phyloP scores from a whole-genome alignment of 345 rosid genomes.

The Mercurialis annua region DNA sequence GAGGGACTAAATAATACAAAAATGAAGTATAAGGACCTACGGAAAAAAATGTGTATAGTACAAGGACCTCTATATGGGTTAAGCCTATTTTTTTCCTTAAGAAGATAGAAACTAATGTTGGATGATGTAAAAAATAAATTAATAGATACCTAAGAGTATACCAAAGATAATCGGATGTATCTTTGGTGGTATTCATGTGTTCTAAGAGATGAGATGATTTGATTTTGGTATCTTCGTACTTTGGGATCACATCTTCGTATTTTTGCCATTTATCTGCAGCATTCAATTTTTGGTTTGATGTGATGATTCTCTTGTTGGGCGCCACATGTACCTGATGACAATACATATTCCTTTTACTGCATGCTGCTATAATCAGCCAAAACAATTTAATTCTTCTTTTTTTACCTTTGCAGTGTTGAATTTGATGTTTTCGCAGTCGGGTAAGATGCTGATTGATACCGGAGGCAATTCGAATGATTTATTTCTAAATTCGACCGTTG shows the following conservation, averaged over 20 bases:
- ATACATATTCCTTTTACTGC: no score
- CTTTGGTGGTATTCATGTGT: slow-evolving; percentile 24
- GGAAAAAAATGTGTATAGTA: no score
- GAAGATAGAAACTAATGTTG: no score
- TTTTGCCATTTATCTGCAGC: slow-evolving; percentile 47
- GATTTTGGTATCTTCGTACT: slow-evolving; percentile 8
- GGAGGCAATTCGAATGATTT: slow-evolving; percentile 49
- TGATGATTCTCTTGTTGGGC: slow-evolving; percentile 40
- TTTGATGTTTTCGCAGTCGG: slow-evolving; percentile 57
- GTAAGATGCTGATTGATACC: slow-evolving; percentile 58
- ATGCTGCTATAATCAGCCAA: no score
- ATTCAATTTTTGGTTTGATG: slow-evolving; percentile 34
- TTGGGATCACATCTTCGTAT: slow-evolving; percentile 49
- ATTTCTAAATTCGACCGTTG: slow-evolving; percentile 48
- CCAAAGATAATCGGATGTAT: slow-evolving; percentile 28
- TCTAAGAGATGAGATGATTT: slow-evolving; percentile 16
- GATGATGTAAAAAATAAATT: no score
- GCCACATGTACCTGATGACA: slow-evolving; percentile 45
- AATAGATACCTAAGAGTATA: slow-evolving; percentile 26
- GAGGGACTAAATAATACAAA: no score
- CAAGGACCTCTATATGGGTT: no score
- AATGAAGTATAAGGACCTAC: no score
- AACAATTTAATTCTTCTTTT: not conserved
- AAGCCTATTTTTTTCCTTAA: no score
- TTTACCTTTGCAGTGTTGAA: slow-evolving; percentile 73